Evolutionary conservation across 2,329 filamentous ascomycete species (phyloP), one percentile per base, ranked within the genome.

Genomic region (Paraphaeosphaeria minitans): DNA sequence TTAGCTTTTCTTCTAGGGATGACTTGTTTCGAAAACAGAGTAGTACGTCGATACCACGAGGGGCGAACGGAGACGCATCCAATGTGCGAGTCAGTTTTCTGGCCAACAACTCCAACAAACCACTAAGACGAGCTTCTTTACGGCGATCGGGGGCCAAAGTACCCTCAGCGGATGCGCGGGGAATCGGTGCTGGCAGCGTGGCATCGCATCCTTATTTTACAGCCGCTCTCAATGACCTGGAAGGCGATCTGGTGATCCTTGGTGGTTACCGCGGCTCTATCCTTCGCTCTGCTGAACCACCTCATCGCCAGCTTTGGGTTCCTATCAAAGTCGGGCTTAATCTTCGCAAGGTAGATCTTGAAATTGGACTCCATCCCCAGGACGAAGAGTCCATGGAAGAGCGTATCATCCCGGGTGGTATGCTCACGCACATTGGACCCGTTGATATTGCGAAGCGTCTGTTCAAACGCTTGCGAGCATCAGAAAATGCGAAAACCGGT

Each of bases 241-340:
- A 87, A 0, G 93, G 94, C 0, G 94, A 98, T 71, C 75, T 98
- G 8, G 92, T 98, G 8, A 83, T 97, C 31, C 84, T 98, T 71
- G 94, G 94, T 21, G 94, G 94, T 14, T 97, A 97, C 72, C 85
- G 94, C 64, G 94, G 94, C 3, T 97, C 93, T 0, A 84, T 97
- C n/a, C 77, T 98, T 31, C 87, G 93, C 31, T 96, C 92, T 12
- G 89, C 92, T 12, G 88, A 92, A 61, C 85, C 90, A 9, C 90
- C 91, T 4, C 87, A 94, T 70, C 87, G 92, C n/a, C 92, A 96
- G 72, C 80, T 97, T 0, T 98, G 94, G 94, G 91, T 96, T 1
- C 93, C 93, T 0, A 89, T 97, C 70, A 97, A 97, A 76, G 89
- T 97, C 29, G 93, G 94, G 0, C 80, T 98, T 52, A 97, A 96